Base-by-base conservation (phyloP, 352 stramenopile species). In the Thraustochytrium striatum region DNA sequence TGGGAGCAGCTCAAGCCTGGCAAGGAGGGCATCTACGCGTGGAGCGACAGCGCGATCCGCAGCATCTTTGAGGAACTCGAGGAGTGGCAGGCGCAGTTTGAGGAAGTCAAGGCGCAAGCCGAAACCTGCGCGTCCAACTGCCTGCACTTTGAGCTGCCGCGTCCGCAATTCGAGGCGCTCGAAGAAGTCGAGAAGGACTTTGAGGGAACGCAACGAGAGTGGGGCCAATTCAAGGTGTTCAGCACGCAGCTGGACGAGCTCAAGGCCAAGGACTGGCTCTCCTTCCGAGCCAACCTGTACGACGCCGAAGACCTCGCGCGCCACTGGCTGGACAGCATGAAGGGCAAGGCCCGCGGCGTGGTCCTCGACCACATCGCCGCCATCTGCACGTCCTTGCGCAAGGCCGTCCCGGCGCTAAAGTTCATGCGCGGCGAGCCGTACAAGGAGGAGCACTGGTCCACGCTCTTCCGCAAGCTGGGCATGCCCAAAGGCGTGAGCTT, bases 371-470 rank as follows among this genome's bases (percentile, higher is more conserved):
- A 78, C 38, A 44, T 78, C 61, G 43, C 52, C 8, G 72, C 38
- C 9, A 32, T 73, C 1, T 81, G 73, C 5, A 50, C 82, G 13
- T 78, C n/a, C 28, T 25, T 83, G n/a, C 57, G 57, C 28, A 82
- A 89, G 57, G 88, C 91, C 0, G 92, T 96, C 84, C 92, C 93
- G 0, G 88, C 90, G 2, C 87, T 98, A 32, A 98, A 98, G 83
- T 91, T 97, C 50, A 97, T 91, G 79, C 87, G 91, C 2, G 92
- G 94, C 16, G 93, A 98, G 65, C 90, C 92, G 19, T 98, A 97
- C 83, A 97, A 97, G 75, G 93, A 98, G 69, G 94, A 98, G 75
- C 94, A 98, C 82, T 98, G 94, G 94, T 93, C 87, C 0, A 89
- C 94, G 72, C 87, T 98, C 43, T 91, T 98, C 53, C 87, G 89